Base-by-base conservation (phyloP, 2,329 filamentous ascomycete species). In the Plectosphaerella plurivora region DNA sequence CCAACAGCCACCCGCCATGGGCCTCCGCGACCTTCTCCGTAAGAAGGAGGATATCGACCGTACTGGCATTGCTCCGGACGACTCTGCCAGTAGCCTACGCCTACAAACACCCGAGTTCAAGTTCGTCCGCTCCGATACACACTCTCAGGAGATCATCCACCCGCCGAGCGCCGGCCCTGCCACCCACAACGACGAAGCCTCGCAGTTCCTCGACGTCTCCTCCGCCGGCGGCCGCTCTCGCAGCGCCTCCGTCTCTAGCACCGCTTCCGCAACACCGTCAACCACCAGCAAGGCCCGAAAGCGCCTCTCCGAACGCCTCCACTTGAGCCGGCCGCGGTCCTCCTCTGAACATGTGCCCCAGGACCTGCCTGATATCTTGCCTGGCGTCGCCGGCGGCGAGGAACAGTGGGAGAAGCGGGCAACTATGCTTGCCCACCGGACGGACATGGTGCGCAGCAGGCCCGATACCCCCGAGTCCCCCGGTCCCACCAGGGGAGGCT, bases 401-500 rank as follows among this genome's bases (percentile, higher is more conserved):
- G 83, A 83, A 54, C 81, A 88, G 71, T 99, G 94, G 94, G 94
- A 97, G 77, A 87, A 89, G 73, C 81, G 93, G 55, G 94, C 94
- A 25, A 97, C 92, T n/a, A 82, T 95, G 54, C 75, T 97, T 58
- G 93, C 90, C 33, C 82, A 81, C 60, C 78, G 80, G 59, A 84
- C 79, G 60, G 77, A 80, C 59, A 65, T 71, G 60, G 69, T 71
- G 53, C 71, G 73, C 57, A 74, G 71, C 58, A 68, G 68, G 16
- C 73, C 78, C 5, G 57, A 63, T 10, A 70, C 73, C 12, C 70
- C 75, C 35, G 63, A 65, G 52, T 52, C 49, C 45, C 46, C 44
- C 48, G 42, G 45, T 12, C 28, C 8, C 3, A n/a, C 53, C 54
- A 46, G 55, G 45, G 51, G 45, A 20, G 20, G 15, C 20, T 3